These are phyloP conservation scores for Microdochium paspali DNA, from an alignment of 2,329 filamentous ascomycete species.

Conservation along the genomic window DNA sequence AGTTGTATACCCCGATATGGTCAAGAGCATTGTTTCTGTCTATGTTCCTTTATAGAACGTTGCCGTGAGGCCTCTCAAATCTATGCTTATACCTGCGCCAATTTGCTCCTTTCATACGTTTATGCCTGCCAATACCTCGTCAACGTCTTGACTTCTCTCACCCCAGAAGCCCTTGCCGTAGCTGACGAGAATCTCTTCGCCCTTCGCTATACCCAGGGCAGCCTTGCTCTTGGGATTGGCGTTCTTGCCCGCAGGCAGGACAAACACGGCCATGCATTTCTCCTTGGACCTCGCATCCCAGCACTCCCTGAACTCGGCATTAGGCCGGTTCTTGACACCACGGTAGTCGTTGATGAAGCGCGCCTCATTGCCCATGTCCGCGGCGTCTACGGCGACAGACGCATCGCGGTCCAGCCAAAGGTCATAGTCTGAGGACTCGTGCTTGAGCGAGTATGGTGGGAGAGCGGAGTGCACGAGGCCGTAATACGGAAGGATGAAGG, in stretches of 20 bases:
- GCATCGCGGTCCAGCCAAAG: slow-evolving; percentile 50
- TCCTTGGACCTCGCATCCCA: slow-evolving; percentile 44
- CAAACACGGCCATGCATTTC: slow-evolving; percentile 49
- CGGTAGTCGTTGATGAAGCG: slow-evolving; percentile 60
- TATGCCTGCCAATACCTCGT: slow-evolving; percentile 1
- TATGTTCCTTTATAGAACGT: too few relatives aligned
- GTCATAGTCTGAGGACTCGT: slow-evolving; percentile 51
- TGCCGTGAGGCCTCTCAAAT: too few relatives aligned
- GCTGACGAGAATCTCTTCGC: slow-evolving; percentile 55
- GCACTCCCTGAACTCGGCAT: slow-evolving; percentile 49
- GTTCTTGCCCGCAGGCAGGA: slow-evolving; percentile 34
- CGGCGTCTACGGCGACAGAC: slow-evolving; percentile 52
- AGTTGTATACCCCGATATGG: too few relatives aligned
- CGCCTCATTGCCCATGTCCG: slow-evolving; percentile 49
- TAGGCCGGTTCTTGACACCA: slow-evolving; percentile 41
- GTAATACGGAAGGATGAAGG: slow-evolving; percentile 52
- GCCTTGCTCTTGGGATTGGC: slow-evolving; percentile 8
- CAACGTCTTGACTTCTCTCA: slow-evolving; percentile 28
- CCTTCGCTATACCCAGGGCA: slow-evolving; percentile 38
- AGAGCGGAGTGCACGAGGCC: slow-evolving; percentile 43
- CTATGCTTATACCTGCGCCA: too few relatives aligned
- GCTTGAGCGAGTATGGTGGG: slow-evolving; percentile 15
- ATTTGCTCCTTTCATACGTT: too few relatives aligned
- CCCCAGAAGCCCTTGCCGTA: slow-evolving; percentile 62
- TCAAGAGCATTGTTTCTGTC: too few relatives aligned